Evolutionary conservation across 1,139 yeast genomes (phyloP), one percentile per base, ranked within the genome.

Genomic region (Pichia sp.): DNA sequence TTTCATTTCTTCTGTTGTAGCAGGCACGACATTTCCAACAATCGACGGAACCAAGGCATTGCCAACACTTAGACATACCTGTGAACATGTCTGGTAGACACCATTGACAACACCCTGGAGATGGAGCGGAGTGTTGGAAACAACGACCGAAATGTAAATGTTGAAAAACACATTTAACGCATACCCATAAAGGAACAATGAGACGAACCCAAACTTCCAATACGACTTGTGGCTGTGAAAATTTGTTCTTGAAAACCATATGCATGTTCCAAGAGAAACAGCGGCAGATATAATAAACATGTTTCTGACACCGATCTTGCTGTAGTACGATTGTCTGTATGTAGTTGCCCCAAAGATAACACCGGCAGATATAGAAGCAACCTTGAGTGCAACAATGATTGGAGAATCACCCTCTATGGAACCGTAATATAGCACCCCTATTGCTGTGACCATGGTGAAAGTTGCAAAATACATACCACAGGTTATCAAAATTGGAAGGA

Each of bases 41-140:
- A 67, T 54, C 0, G 70, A 65, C 0, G 70, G 59, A 4, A 64
- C 57, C 10, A 67, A 54, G 11, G 72, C 67, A 50, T 62, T 58
- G 4, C 64, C 65, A 30, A 70, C 41, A 19, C 69, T 59, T 7
- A 64, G 54, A 4, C 67, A 67, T 11, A 67, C 53, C 51, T 72
- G 75, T 1, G 67, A 66, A 36, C 61, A 54, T 0, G 73, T 67
- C 51, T 65, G 68, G 43, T 64, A 61, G 19, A 71, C 59, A 3
- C 72, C 74, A 5, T 67, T 61, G 2, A 71, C 70, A 31, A 62
- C 64, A 13, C 72, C 72, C 45, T 70, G 72, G 15, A 68, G 57
- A 51, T 69, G 68, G 4, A 57, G 45, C 2, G 74, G 74, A 7
- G 73, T 67, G n/a, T 57, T 56, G 3, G 64, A 60, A 40, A 70